Evolutionary conservation across 176 grass and related monocot species (phyloP), one percentile per base, ranked within the genome.

Genomic region (Poa pratensis): DNA sequence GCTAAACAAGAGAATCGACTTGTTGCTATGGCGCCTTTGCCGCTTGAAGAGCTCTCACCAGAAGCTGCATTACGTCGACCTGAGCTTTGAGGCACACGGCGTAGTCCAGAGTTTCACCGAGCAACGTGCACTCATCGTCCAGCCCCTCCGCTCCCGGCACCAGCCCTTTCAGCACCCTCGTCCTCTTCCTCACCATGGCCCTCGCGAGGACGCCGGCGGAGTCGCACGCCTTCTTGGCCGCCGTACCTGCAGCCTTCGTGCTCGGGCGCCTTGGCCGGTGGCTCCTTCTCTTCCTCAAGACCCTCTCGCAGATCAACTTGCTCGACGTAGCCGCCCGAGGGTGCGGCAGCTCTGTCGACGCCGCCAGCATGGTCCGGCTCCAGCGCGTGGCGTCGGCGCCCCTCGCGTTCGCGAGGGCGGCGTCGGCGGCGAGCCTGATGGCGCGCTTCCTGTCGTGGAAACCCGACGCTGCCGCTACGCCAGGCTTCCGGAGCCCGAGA

Each of bases 91-190:
- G 91, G 0, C 86, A 91, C 76, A 84, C 58, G 19, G 86, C 82
- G 26, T 98, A 95, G 83, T 98, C 93, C 32, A 98, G 23, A 34
- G 95, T 90, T 87, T 98, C 85, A 60, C 90, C 83, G 16, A 95
- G 78, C 83, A 98, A 68, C 70, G 87, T 88, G 81, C 71, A 88
- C 81, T 81, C 87, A 60, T 92, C 87, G 68, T 92, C 89, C 85
- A 93, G 70, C 54, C 17, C 69, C 71, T 89, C 86, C 45, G 87
- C 91, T 73, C 95, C 93, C 1, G 91, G 93, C 50, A 98, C 82
- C 40, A 97, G 67, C 60, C 69, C 75, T 15, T 80, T 90, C 32
- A 95, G 59, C 78, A 84, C 85, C 27, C 48, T 82, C 6, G 75
- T 83, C 40, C 80, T 86, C 87, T 88, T 87, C 87, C 64, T 93